Conservation (phyloP, 179 eudicot genomes). For the Corrigiola litoralis region DNA sequence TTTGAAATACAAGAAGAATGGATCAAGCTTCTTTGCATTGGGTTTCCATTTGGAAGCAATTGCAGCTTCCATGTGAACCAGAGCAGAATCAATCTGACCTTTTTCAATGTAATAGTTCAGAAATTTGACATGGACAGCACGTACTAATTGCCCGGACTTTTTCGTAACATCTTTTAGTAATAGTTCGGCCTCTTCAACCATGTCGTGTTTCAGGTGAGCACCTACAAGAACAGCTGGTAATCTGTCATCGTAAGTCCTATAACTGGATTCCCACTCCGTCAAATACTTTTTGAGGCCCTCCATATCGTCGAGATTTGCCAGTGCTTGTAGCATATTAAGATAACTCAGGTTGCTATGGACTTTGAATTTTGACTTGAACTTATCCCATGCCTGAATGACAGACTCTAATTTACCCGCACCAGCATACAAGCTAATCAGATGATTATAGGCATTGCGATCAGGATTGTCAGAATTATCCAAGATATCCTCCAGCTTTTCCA, state of each 20-base stretch:
- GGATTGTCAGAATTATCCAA: constrained; percentile 13
- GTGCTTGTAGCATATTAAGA: constrained; percentile 43
- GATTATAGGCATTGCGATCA: constrained; percentile 34
- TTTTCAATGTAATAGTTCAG: constrained; percentile 38
- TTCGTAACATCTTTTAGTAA: constrained; percentile 26
- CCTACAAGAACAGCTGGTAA: constrained; percentile 34
- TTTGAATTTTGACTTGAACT: constrained; percentile 35
- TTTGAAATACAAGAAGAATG: constrained; percentile 35
- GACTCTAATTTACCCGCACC: constrained; percentile 29
- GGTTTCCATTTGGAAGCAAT: constrained; percentile 38
- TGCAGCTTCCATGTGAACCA: constrained; percentile 49
- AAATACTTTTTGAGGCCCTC: constrained; percentile 37
- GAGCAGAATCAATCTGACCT: constrained; percentile 33
- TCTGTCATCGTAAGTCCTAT: constrained; percentile 38
- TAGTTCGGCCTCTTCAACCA: constrained; percentile 52
- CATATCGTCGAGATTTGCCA: constrained; percentile 44
- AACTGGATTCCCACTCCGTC: constrained; percentile 51
- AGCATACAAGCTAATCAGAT: constrained; percentile 49
- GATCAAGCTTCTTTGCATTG: constrained; percentile 6
- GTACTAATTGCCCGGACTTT: constrained; percentile 20
- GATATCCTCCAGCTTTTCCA: constrained; percentile 36
- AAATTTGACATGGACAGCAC: constrained; percentile 30
- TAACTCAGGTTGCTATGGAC: constrained; percentile 34
- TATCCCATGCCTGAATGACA: constrained; percentile 49
- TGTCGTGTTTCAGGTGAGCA: constrained; percentile 41